These are phyloP conservation scores for Xanthoceras sorbifolium DNA, from an alignment of 345 rosid genomes.

Conservation along the genomic window DNA sequence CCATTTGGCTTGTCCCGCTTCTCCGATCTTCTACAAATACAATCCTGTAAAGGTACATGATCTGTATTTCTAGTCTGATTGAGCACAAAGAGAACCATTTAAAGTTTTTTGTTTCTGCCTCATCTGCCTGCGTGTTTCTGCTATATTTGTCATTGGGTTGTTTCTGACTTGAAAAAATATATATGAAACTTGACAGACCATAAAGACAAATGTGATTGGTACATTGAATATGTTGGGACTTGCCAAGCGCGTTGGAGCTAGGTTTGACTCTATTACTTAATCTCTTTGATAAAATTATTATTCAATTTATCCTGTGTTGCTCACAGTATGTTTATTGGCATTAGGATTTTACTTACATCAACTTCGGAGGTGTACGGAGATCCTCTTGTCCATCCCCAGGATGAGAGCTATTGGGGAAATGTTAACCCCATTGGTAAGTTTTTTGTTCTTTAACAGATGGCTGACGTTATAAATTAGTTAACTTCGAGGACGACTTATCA, in stretches of 20 bases:
- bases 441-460: not conserved
- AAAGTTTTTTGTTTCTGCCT: not conserved
- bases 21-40: constrained; percentile 96
- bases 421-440: constrained; percentile 88
- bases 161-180: not conserved
- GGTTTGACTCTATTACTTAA: constrained; percentile 41
- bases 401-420: constrained; percentile 94
- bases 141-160: not conserved
- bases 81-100: not conserved
- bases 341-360: constrained; percentile 88
- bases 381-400: constrained; percentile 90
- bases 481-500: not conserved
- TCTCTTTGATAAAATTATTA: not conserved
- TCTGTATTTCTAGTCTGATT: not conserved
- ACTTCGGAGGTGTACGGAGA: constrained; percentile 96
- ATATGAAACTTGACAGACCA: constrained; percentile 53
- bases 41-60: constrained; percentile 92
- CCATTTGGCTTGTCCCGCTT: constrained; percentile 97
- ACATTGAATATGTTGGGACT: constrained; percentile 96
- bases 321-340: constrained; percentile 10
- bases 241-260: constrained; percentile 97
- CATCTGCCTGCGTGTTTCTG: not conserved
- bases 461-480: not conserved
- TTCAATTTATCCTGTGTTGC: not conserved
- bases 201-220: constrained; percentile 95